phyloP scores from a whole-genome alignment of 2,329 filamentous ascomycete species.

The Botrytis elliptica region DNA sequence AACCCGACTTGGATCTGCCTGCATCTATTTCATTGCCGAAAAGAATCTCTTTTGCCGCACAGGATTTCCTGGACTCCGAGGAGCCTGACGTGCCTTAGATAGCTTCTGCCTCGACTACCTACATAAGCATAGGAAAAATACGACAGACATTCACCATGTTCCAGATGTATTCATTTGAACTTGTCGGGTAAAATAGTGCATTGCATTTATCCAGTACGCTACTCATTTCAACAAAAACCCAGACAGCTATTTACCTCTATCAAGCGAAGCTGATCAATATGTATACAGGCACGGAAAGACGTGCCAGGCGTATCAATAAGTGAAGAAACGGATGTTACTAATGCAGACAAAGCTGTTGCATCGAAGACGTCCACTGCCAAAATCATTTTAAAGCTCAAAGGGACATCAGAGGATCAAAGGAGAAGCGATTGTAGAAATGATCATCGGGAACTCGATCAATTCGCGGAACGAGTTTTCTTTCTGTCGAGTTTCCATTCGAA shows the following conservation, averaged over 20 bases:
- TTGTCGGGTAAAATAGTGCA: no score
- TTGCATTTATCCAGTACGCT: background rate
- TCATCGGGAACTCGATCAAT: background rate
- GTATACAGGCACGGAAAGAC: background rate
- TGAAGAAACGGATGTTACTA: background rate
- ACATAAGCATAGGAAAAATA: no score
- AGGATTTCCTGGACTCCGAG: background rate
- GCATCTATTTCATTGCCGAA: background rate
- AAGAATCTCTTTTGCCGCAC: background rate
- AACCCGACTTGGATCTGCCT: background rate
- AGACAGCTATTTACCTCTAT: background rate
- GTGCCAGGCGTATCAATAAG: background rate
- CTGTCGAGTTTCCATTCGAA: fast-evolving
- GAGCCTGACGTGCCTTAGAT: background rate
- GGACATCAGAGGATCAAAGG: background rate
- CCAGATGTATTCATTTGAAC: background rate
- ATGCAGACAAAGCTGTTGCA: no score
- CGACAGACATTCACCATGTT: background rate
- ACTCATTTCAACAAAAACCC: background rate
- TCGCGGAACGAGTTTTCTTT: background rate
- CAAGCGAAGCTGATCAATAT: background rate
- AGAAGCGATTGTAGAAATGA: background rate
- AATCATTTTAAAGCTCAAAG: background rate
- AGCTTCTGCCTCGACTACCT: background rate
- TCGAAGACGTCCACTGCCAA: background rate